phyloP scores from a whole-genome alignment of 805 yeast species.

The Tetrapisispora arboricola region DNA sequence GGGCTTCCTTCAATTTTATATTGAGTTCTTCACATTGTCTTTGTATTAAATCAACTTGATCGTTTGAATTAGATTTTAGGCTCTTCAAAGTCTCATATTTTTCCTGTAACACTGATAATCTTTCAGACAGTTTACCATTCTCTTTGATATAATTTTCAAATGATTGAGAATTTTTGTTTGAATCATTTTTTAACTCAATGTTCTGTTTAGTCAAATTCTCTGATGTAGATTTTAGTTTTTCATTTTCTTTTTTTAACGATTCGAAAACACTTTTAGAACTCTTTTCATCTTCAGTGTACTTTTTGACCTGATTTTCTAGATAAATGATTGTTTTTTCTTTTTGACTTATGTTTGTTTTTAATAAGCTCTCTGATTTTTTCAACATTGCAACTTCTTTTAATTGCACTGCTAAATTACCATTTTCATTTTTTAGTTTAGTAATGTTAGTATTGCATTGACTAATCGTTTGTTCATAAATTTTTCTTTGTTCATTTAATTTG shows the following conservation, averaged over 20 bases:
- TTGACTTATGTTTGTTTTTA: slow-evolving; percentile 22
- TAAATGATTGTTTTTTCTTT: slow-evolving; percentile 32
- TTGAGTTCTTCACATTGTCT: slow-evolving; percentile 65
- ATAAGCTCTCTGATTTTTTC: slow-evolving; percentile 9
- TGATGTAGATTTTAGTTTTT: slow-evolving; percentile 24
- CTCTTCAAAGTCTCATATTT: slow-evolving; percentile 32
- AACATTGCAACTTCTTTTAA: slow-evolving; percentile 13
- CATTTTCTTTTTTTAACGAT: slow-evolving; percentile 26
- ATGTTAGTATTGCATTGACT: slow-evolving; percentile 9
- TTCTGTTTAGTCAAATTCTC: slow-evolving; percentile 32
- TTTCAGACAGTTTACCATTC: slow-evolving; percentile 34
- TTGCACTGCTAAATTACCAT: slow-evolving; percentile 11
- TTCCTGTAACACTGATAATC: slow-evolving; percentile 30
- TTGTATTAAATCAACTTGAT: slow-evolving; percentile 40
- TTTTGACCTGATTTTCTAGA: slow-evolving; percentile 34
- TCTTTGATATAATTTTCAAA: slow-evolving; percentile 31
- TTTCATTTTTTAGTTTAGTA: slow-evolving; percentile 12
- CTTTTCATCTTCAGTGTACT: slow-evolving; percentile 23
- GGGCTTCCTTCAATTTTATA: slow-evolving; percentile 57
- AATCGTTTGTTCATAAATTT: slow-evolving; percentile 4
- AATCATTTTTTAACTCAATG: slow-evolving; percentile 27
- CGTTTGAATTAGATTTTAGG: slow-evolving; percentile 31
- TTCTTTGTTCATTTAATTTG: slow-evolving; percentile 5
- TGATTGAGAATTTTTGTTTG: slow-evolving; percentile 31
- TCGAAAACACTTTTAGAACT: slow-evolving; percentile 21